phyloP scores from a whole-genome alignment of 2,329 filamentous ascomycete species.

The Aspergillus ibericus region DNA sequence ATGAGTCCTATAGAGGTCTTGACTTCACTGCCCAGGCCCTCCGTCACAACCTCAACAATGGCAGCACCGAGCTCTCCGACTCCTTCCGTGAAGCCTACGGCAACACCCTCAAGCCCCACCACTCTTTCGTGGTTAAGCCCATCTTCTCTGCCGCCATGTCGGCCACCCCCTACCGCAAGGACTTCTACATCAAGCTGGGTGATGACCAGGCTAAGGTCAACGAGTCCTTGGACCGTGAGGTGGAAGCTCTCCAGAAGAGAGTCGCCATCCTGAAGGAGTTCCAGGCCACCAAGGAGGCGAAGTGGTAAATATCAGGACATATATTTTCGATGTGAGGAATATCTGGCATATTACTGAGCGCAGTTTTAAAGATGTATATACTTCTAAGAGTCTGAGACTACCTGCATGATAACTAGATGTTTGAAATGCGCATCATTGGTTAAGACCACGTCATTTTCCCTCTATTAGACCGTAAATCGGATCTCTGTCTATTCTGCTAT shows the following conservation, averaged over 20 bases:
- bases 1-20: conserved; percentile 64
- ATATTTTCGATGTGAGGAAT: conserved; percentile 1
- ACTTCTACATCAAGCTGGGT: conserved; percentile 86
- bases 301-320: conserved; percentile 36
- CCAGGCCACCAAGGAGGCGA: conserved; percentile 54
- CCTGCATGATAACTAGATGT: conserved; percentile 4
- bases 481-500: not conserved
- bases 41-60: conserved; percentile 69
- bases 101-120: conserved; percentile 85
- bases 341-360: conserved; percentile 6
- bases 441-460: not conserved
- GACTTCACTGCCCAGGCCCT: conserved; percentile 91
- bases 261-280: conserved; percentile 74
- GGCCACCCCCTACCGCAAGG: conserved; percentile 87
- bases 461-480: not conserved
- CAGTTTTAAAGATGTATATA: conserved; percentile 7
- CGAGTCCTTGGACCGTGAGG: conserved; percentile 66
- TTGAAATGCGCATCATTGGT: not conserved
- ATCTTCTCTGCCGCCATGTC: conserved; percentile 92
- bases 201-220: conserved; percentile 55
- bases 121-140: conserved; percentile 85
- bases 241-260: conserved; percentile 73
- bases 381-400: conserved; percentile 6
- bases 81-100: conserved; percentile 88
- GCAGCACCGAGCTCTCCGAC: conserved; percentile 71